Base-by-base conservation (phyloP, 2,329 filamentous ascomycete genomes). In the Calonectria pteridis region DNA sequence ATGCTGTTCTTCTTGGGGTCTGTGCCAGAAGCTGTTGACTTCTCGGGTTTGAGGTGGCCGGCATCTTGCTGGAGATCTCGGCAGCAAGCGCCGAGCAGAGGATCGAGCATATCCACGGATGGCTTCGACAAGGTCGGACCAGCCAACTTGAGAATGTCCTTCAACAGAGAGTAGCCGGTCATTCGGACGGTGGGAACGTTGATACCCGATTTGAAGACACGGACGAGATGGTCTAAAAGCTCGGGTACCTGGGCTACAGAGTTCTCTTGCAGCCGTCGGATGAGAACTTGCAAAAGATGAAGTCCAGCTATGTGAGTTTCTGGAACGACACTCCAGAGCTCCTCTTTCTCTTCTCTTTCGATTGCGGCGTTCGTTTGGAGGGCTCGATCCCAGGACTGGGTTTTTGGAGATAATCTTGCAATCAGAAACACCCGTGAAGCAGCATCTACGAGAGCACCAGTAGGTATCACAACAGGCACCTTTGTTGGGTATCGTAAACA, bases 291-390 rank as follows among this genome's bases (percentile, higher is more conserved):
- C 28, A 94, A 84, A 1, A 98, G 84, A 28, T 89, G 84, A 68
- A 98, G 85, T n/a, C 91, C 90, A 18, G 93, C 91, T 18, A 92
- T 84, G 80, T 98, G 95, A 49, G 98, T 90, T 13, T 90, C 88
- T 6, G 96, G 94, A 14, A 98, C 88, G 23, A 91, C 87, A 59
- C 89, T 86, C 91, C 94, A 96, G 4, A 98, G 88, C 55, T 93
- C 91, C 67, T 98, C 95, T 74, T 93, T 93, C 84, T 98, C 96
- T 64, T 97, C 94, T 74, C 93, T 91, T 37, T 92, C 89, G 75
- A 97, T 91, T 75, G 94, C 93, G 10, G 92, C 88, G 78, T 95
- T 96, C 73, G 92, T 87, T 73, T 93, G 90, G n/a, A 91, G 84
- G 2, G 86, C 87, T 76, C 87, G 87, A 73, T 89, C 86, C 77